Base-by-base conservation (phyloP, 768 basidiomycete species). In the Boletus barrowsii region DNA sequence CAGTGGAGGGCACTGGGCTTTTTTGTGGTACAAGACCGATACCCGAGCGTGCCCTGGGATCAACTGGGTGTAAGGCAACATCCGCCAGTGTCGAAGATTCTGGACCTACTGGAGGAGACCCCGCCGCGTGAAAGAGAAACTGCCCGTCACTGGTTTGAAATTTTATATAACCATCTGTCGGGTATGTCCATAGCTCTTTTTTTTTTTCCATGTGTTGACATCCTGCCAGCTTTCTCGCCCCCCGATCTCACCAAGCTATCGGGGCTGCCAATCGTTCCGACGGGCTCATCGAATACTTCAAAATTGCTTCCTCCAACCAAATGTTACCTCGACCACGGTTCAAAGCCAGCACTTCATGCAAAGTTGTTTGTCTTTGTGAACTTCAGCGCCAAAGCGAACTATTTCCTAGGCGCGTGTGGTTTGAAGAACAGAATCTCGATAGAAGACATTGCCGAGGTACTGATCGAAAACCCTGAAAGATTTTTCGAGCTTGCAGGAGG, bases 341-440 rank as follows among this genome's bases (percentile, higher is more conserved):
- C 73, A 13, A 70, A 75, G 22, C 75, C 78, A 18, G 74, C 76
- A 15, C 80, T 91, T 39, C 85, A 89, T 64, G 83, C 84, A 2
- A 84, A 86, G 53, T 74, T 94, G 1, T 95, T 96, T 65, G 77
- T 79, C 18, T 95, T 93, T 58, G 83, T 97, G 43, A 84, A 94
- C 67, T 95, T 94, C 64, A 93, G 91, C 0, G 62, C 76, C 2
- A 74, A 77, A 13, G 93, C 87, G 18, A 94, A 93, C 62, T 73
- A 76, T 7, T 97, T 98, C 70, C 75, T 98, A 22, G 78, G 77
- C 42, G 84, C 87, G 3, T 90, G 90, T 60, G 94, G 95, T 8
- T 88, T 90, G 18, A 87, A 83, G 62, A 83, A 81, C 30, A 88
- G 90, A 60, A 92, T 93, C 5, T 89, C 82, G 42, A 79, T 90